Evolutionary conservation across 495 filamentous ascomycete genomes (phyloP), one percentile per base, ranked within the genome.

Genomic region (Hypoxylon subgilvum): DNA sequence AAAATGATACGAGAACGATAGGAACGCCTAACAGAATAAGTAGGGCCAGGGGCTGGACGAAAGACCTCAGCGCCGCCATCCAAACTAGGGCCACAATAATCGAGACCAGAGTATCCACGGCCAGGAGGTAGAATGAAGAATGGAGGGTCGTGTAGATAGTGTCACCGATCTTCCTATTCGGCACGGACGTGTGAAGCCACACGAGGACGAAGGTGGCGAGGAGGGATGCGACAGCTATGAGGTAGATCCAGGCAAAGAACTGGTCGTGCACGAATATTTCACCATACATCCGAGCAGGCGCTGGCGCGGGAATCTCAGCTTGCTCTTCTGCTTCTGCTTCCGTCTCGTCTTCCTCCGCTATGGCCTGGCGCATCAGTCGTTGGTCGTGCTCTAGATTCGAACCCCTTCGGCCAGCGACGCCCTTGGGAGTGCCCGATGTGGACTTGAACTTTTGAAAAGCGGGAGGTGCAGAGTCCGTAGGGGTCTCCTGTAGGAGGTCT

Each of bases 141-240:
- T 88, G 88, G 16, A 98, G 77, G 4, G 91, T 93, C 18, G 86
- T 88, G 73, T 98, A 97, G 46, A 98, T 90, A 7, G 95, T 96
- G 69, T 98, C 94, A 13, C 90, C 90, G 34, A 80, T 78, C 63
- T 86, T 88, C 35, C 77, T 76, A 8, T 76, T 73, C 1, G 89
- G 88, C 1, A 83, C 67, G 6, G 86, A 85, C 1, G 93, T 97
- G 68, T 97, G 91, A 8, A 98, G 79, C 66, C 87, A 92, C 41
- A 96, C 86, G 10, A 98, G 80, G 47, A 96, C 84, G 52, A 92
- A 92, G 10, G 89, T 92, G 13, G 92, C 86, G 65, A 97, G 84
- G 30, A 97, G 73, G 17, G 88, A 85, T 31, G 90, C 90, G 47
- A 94, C 74, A 23, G 83, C 87, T 69, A 97, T 92, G 53, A 96